These are phyloP conservation scores for Fusarium sp. DNA, from an alignment of 2,329 filamentous ascomycete species.

Conservation along the genomic window DNA sequence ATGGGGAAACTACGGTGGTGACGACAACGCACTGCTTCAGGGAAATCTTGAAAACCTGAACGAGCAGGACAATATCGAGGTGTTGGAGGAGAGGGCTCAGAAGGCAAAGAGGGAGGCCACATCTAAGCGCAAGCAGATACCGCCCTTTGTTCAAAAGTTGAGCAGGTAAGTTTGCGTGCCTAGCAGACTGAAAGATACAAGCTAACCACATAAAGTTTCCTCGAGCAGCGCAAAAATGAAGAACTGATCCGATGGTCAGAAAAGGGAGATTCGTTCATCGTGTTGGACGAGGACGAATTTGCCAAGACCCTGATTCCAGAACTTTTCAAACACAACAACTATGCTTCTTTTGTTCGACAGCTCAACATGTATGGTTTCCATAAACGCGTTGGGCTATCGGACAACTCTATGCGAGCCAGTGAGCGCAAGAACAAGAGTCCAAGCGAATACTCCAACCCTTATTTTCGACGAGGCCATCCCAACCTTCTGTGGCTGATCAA, in stretches of 20 bases:
- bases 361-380: conserved; percentile 99
- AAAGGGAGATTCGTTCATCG: conserved; percentile 95
- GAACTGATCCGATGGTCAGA: conserved; percentile 98
- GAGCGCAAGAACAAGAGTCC: conserved; percentile 98
- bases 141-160: conserved; percentile 96
- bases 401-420: conserved; percentile 97
- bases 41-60: conserved; percentile 49
- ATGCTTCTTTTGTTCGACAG: conserved; percentile 94
- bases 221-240: conserved; percentile 92
- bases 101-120: conserved; percentile 88
- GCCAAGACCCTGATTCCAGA: conserved; percentile 97
- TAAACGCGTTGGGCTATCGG: conserved; percentile 91
- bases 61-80: conserved; percentile 78
- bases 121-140: conserved; percentile 92
- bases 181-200: neutral
- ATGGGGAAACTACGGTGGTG: conserved; percentile 57
- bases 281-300: conserved; percentile 97
- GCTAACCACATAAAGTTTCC: conserved; percentile 72
- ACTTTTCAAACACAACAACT: conserved; percentile 99
- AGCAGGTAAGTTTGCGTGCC: conserved; percentile 77
- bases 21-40: conserved; percentile 54
- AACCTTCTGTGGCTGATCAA: conserved; percentile 96
- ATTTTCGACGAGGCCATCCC: conserved; percentile 91
- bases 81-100: conserved; percentile 81
- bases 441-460: conserved; percentile 97